These are phyloP conservation scores for Bifiguratus adelaidae DNA, from an alignment of 192 early-diverging fungal species.

Conservation along the genomic window DNA sequence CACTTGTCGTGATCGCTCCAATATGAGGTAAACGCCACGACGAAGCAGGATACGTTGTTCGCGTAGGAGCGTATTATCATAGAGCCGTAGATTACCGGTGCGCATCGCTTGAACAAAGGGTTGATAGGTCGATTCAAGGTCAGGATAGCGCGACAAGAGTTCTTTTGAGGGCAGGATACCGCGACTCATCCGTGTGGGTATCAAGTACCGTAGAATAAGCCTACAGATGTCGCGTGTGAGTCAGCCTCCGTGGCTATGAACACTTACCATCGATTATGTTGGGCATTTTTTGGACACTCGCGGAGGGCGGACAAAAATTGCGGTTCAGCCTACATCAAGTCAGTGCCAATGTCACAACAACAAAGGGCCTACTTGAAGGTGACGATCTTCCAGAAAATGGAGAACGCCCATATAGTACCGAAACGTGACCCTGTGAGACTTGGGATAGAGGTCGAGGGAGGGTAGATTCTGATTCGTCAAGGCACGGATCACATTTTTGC, in stretches of 20 bases:
- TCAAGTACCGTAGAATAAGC: constrained; percentile 71
- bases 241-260: too few relatives aligned
- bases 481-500: constrained; percentile 70
- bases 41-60: constrained; percentile 49
- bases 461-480: constrained; percentile 67
- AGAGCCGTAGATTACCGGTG: constrained; percentile 60
- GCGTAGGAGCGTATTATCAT: constrained; percentile 50
- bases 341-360: background rate
- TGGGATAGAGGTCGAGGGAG: constrained; percentile 61
- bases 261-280: too few relatives aligned
- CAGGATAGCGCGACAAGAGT: constrained; percentile 52
- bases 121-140: constrained; percentile 46
- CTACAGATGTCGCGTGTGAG: constrained; percentile 36
- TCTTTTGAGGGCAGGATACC: constrained; percentile 55
- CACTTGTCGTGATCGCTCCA: constrained; percentile 67
- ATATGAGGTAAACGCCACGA: constrained; percentile 67
- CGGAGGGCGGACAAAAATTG: too few relatives aligned
- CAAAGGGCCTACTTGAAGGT: too few relatives aligned
- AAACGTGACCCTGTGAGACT: constrained; percentile 77
- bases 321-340: background rate
- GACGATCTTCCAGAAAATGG: constrained; percentile 77
- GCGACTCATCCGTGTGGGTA: constrained; percentile 66
- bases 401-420: constrained; percentile 81
- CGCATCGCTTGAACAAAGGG: constrained; percentile 54
- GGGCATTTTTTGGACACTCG: too few relatives aligned